phyloP scores from a whole-genome alignment of 495 filamentous ascomycete genomes.

The Neurospora hispaniola region DNA sequence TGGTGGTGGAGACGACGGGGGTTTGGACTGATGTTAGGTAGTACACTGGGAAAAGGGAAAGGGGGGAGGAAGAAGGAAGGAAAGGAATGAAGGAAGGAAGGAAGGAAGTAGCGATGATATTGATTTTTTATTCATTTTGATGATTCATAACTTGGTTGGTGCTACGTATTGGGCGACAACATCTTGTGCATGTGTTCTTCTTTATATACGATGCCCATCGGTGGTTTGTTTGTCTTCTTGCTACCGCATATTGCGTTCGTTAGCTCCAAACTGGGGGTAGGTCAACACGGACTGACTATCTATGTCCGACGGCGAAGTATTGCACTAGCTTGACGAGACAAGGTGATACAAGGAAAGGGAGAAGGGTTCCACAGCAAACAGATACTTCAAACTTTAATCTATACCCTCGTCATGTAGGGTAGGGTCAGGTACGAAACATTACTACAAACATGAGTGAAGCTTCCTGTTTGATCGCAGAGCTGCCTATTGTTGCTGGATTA shows the following conservation, averaged over 20 bases:
- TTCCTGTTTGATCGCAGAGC: background rate
- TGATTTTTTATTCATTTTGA: background rate
- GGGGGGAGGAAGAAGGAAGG: background rate
- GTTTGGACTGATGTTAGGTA: conserved; percentile 30
- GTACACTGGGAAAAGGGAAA: no score
- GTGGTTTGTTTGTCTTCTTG: background rate
- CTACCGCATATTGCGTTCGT: background rate
- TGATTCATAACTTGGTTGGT: background rate
- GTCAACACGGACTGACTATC: background rate
- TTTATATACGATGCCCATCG: background rate
- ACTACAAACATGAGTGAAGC: background rate
- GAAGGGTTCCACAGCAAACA: background rate
- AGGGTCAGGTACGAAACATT: background rate
- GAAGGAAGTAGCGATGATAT: background rate
- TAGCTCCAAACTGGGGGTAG: background rate
- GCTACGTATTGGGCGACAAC: background rate
- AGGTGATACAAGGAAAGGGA: background rate
- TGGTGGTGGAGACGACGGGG: conserved; percentile 69
- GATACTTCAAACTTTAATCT: background rate
- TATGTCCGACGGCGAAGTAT: background rate
- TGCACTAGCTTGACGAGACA: background rate
- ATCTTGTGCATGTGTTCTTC: background rate
- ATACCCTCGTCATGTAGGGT: background rate
- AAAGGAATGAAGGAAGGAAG: no score
- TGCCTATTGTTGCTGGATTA: background rate